Evolutionary conservation across 2,329 filamentous ascomycete species (phyloP).

Genomic region (Scedosporium dehoogii): DNA sequence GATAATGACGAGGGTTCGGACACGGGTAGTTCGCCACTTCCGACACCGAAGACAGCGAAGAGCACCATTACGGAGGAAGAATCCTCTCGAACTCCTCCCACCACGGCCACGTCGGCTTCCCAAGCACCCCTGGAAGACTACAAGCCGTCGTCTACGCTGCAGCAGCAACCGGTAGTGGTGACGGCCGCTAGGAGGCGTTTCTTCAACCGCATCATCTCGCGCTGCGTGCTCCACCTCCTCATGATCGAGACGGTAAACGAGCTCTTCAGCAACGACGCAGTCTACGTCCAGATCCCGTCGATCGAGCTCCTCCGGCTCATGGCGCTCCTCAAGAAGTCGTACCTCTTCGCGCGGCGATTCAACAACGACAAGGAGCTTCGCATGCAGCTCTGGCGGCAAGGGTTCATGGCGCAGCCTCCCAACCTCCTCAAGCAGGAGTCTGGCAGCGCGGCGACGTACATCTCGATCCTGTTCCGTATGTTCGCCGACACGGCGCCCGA

Average conservation of each 20-base stretch:
- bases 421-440: constrained; percentile 96
- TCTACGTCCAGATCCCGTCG: constrained; percentile 89
- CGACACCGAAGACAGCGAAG: constrained; percentile 2
- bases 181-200: constrained; percentile 87
- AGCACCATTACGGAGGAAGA: constrained; percentile 19
- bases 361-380: constrained; percentile 95
- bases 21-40: constrained; percentile 5
- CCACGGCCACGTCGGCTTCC: constrained; percentile 18
- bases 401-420: constrained; percentile 98
- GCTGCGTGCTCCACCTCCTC: constrained; percentile 90
- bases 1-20: constrained; percentile 27
- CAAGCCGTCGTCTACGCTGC: constrained; percentile 62
- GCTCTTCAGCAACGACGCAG: constrained; percentile 92
- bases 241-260: constrained; percentile 99
- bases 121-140: constrained; percentile 67
- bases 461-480: constrained; percentile 94
- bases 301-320: constrained; percentile 83
- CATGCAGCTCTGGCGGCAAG: constrained; percentile 89
- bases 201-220: constrained; percentile 99
- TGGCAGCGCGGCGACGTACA: constrained; percentile 86
- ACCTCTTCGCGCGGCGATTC: constrained; percentile 93
- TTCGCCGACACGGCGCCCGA: constrained; percentile 84
- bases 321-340: constrained; percentile 88
- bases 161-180: constrained; percentile 84
- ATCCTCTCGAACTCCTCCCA: constrained; percentile 13